Base-by-base conservation (phyloP, 1,139 yeast species). In the Suhomyces chickasaworum region DNA sequence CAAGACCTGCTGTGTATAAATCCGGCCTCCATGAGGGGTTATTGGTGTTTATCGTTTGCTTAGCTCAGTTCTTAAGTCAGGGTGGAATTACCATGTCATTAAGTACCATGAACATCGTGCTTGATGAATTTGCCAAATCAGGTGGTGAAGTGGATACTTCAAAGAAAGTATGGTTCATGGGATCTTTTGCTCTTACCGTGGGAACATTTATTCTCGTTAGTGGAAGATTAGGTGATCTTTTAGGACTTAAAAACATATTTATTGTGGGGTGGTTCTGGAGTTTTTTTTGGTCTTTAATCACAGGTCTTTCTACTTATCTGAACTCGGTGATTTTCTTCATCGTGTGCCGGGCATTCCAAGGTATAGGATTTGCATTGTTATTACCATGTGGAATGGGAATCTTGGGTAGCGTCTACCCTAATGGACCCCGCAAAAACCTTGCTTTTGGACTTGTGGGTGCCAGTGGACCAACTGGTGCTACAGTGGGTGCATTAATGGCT, bases 401-500 rank as follows among this genome's bases (percentile, higher is more conserved):
- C 18, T 64, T 78, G 39, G 84, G 84, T 5, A 68, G 68, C 31
- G 57, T 75, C 8, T 80, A 79, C 53, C 68, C 73, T 8, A 66
- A 65, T 29, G 78, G 78, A 4, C 65, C 72, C 2, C 61, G 83
- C 37, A 80, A 80, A 51, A 77, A 80, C 50, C 58, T 77, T 32
- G 80, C 72, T 0, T 79, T 80, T 54, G 77, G 81, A 16, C 52
- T 73, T 20, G 67, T 79, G 21, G 84, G 83, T 10, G 79, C 81
- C 6, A 72, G 74, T 55, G 83, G 83, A 0, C 84, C 85, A 4
- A 59, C 69, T 2, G 85, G 85, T 12, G 84, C 84, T 1, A 66
- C 75, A 3, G 39, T 76, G 20, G 81, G 82, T 1, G 73, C 73
- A 1, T 49, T 79, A 2, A 71, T 78, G 66, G 75, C 80, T 2